phyloP scores from a whole-genome alignment of 768 basidiomycete species.

The Serendipita indica region DNA sequence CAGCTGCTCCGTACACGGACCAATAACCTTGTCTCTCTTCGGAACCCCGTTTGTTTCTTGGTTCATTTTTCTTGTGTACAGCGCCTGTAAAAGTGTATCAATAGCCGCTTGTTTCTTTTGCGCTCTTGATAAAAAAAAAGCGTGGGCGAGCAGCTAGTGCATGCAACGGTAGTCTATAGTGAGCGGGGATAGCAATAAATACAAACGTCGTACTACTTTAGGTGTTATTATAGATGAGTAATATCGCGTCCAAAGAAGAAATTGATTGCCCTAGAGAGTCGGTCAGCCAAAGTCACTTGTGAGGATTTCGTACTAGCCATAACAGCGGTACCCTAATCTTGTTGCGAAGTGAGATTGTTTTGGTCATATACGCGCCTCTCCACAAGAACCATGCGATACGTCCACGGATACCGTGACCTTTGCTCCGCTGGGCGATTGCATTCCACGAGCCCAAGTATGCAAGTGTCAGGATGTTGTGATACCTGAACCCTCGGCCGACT shows the following conservation, averaged over 20 bases:
- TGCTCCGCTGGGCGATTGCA: conserved; percentile 59
- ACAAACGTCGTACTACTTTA: neutral
- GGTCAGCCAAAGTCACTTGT: neutral
- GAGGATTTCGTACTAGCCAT: neutral
- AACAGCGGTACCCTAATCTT: neutral
- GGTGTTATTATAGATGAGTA: neutral
- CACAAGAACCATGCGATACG: conserved; percentile 65
- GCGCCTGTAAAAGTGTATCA: neutral
- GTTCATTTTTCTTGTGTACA: neutral
- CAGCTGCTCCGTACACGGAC: neutral
- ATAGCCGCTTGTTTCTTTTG: neutral
- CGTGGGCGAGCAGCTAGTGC: too few species aligned
- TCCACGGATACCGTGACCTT: conserved; percentile 28
- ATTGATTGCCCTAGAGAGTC: neutral
- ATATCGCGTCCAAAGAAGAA: conserved; percentile 6
- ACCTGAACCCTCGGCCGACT: conserved; percentile 38
- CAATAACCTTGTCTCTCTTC: neutral
- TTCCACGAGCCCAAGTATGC: conserved; percentile 49
- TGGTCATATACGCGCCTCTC: conserved; percentile 69
- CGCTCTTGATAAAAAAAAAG: too few species aligned
- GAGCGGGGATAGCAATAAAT: conserved; percentile 1
- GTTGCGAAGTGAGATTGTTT: conserved; percentile 27
- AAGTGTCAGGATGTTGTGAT: conserved; percentile 57
- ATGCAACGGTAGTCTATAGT: too few species aligned
- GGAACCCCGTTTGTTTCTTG: neutral